Evolutionary conservation across 768 basidiomycete genomes (phyloP).

Genomic region (Chlorophyllum brunneum): DNA sequence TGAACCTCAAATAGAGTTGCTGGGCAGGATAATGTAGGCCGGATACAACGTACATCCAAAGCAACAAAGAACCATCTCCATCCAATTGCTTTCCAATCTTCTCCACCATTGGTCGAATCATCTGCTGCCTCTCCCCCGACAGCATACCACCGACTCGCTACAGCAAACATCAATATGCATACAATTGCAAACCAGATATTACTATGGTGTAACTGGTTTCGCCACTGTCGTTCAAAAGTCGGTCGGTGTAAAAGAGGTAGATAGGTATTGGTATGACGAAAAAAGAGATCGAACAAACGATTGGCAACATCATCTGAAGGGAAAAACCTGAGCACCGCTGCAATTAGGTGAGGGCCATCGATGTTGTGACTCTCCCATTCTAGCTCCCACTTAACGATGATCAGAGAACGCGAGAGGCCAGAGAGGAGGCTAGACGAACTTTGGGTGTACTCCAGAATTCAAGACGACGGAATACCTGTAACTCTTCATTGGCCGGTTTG

Average conservation of each 20-base stretch:
- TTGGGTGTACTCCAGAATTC: conserved; percentile 57
- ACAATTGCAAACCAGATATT: conserved; percentile 60
- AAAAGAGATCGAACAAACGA: conserved; percentile 64
- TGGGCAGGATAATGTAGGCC: conserved; percentile 50
- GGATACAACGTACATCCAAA: conserved; percentile 43
- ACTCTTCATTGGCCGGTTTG: conserved; percentile 19
- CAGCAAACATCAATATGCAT: conserved; percentile 63
- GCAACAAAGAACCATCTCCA: conserved; percentile 47
- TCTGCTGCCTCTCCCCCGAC: conserved; percentile 30
- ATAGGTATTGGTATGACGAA: conserved; percentile 52
- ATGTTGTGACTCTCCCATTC: conserved; percentile 44
- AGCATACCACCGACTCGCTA: conserved; percentile 62
- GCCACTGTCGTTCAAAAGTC: conserved; percentile 63
- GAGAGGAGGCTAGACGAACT: conserved; percentile 30
- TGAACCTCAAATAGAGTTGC: conserved; percentile 63
- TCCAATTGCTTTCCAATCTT: conserved; percentile 53
- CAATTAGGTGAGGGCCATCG: conserved; percentile 26
- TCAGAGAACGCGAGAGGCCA: conserved; percentile 5
- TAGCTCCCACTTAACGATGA: conserved; percentile 51
- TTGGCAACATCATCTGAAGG: conserved; percentile 62
- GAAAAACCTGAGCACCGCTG: conserved; percentile 38
- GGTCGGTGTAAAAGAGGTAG: conserved; percentile 70
- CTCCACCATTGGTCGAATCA: conserved; percentile 17
- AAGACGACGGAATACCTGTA: conserved; percentile 31
- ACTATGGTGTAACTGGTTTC: conserved; percentile 45